These are phyloP conservation scores for Haplographium delicatum DNA, from an alignment of 495 filamentous ascomycete genomes.

Conservation along the genomic window DNA sequence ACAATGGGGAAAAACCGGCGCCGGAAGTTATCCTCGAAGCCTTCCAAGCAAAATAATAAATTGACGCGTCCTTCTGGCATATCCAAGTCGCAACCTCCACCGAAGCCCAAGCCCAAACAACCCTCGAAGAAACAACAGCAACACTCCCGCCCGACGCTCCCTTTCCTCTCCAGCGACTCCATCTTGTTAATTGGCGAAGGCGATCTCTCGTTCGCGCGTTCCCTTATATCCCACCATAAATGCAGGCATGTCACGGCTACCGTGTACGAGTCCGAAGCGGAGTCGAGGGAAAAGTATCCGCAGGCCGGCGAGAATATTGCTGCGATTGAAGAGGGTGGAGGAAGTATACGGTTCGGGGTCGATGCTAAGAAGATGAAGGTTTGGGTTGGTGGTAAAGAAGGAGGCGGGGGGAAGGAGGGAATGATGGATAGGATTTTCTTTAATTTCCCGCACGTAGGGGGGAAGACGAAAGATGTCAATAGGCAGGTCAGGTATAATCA, in stretches of 20 bases:
- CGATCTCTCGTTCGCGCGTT: constrained; percentile 86
- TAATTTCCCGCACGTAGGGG: constrained; percentile 96
- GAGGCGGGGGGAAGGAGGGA: constrained; percentile 24
- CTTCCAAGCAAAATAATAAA: background rate
- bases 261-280: constrained; percentile 40
- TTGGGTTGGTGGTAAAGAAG: constrained; percentile 21
- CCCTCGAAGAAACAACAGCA: constrained; percentile 20
- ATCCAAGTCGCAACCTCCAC: background rate
- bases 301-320: constrained; percentile 58
- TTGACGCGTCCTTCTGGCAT: constrained; percentile 2
- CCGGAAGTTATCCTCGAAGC: background rate
- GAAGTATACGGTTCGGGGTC: constrained; percentile 59
- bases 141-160: constrained; percentile 55
- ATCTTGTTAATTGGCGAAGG: constrained; percentile 89
- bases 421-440: constrained; percentile 76
- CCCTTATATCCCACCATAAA: constrained; percentile 64
- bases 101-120: constrained; percentile 22
- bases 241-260: constrained; percentile 58
- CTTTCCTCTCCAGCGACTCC: constrained; percentile 63
- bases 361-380: constrained; percentile 68
- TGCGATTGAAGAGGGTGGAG: constrained; percentile 41
- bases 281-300: constrained; percentile 68
- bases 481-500: constrained; percentile 91
- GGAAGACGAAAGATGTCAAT: constrained; percentile 86
- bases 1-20: constrained; percentile 15